Evolutionary conservation across 495 filamentous ascomycete genomes (phyloP), one percentile per base, ranked within the genome.

Genomic region (Neurospora discreta): DNA sequence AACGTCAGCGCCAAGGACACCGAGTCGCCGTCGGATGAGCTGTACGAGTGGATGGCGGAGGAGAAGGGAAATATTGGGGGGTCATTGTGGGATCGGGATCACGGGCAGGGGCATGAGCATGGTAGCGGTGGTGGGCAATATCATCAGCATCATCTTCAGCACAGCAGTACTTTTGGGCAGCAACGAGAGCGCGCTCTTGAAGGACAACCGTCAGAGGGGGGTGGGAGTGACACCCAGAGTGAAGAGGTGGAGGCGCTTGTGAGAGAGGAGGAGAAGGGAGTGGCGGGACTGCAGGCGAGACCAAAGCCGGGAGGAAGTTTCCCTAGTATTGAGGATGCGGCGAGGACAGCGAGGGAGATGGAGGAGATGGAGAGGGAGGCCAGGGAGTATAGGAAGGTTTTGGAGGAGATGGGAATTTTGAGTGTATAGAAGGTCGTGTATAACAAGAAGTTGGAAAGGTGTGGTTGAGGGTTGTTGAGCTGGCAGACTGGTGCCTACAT

Each of bases 341-440:
- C 85, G 72, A 86, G 95, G 77, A 84, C 82, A 82, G 84, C 92
- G 68, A 87, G 94, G 80, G 83, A 82, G 38, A 84, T 87, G 80
- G 88, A 88, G 76, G 91, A 93, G 78, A 98, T 99, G 95, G 82
- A 83, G 72, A 83, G 80, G 15, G 95, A 99, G 84, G 95, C 94
- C 16, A 81, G 78, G 65, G 84, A 88, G 82, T 88, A 92, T 77
- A 84, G 85, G 52, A 71, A 75, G 71, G 73, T 81, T 18, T 72
- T 86, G 75, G 74, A 71, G 67, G 69, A 72, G 71, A 80, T 85
- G 81, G 81, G 75, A 60, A 69, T 65, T 33, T 3, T 0, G 15
- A 65, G 26, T 18, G 52, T 65, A 33, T 65, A 65, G 52, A 2
- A 15, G 8, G 15, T 30, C n/a, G 26, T 18, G 5, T 16, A 42